These are phyloP conservation scores for Solanum sitiens DNA, from an alignment of 257 asterid species.

Conservation along the genomic window DNA sequence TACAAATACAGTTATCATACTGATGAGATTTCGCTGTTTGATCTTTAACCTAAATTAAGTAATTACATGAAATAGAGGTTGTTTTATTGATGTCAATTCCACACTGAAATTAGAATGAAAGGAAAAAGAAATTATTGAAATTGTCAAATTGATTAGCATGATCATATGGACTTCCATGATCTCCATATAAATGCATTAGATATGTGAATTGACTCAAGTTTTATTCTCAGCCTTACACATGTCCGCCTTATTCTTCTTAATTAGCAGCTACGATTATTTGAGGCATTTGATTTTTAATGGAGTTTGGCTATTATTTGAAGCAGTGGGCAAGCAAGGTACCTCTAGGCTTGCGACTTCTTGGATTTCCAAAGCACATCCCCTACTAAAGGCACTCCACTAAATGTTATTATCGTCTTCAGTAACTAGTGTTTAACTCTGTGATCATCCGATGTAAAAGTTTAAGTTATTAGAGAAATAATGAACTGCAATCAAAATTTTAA, in stretches of 20 bases:
- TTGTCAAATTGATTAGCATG: too few relatives aligned
- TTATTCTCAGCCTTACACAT: too few relatives aligned
- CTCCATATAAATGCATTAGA: too few relatives aligned
- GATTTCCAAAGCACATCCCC: conserved; percentile 25
- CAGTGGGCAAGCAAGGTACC: too few relatives aligned
- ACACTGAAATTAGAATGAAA: not conserved
- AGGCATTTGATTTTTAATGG: too few relatives aligned
- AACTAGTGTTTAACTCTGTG: not conserved
- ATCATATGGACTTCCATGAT: too few relatives aligned
- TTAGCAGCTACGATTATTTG: too few relatives aligned
- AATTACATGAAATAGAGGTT: not conserved
- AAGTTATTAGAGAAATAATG: not conserved
- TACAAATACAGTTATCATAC: not conserved
- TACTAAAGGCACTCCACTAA: not conserved
- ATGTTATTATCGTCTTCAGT: not conserved
- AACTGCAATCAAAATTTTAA: not conserved
- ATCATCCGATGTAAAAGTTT: not conserved
- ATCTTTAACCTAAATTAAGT: not conserved
- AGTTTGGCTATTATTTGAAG: too few relatives aligned
- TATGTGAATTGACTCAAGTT: too few relatives aligned
- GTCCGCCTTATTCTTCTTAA: too few relatives aligned
- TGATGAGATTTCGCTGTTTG: not conserved
- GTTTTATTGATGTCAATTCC: not conserved
- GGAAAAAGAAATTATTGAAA: not conserved
- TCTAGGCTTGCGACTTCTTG: not conserved